phyloP scores from a whole-genome alignment of 768 basidiomycete genomes.

The Strobilomyces confusus region DNA sequence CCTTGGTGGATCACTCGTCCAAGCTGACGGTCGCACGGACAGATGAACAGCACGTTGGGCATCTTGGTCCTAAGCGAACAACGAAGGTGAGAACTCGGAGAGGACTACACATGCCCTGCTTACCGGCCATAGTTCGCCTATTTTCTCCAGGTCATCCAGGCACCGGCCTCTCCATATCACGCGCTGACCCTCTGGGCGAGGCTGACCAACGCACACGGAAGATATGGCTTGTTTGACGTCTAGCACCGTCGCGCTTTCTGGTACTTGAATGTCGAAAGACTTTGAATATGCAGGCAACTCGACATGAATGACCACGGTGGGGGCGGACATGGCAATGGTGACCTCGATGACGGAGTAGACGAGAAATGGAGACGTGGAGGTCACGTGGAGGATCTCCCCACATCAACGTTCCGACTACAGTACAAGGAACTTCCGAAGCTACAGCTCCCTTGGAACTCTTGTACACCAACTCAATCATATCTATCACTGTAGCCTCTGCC shows the following conservation, averaged over 20 bases:
- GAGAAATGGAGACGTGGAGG: constrained; percentile 25
- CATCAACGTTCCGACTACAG: not conserved
- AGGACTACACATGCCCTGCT: constrained; percentile 10
- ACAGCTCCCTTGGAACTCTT: constrained; percentile 59
- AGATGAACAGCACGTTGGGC: constrained; percentile 67
- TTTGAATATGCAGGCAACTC: constrained; percentile 73
- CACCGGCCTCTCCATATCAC: constrained; percentile 73
- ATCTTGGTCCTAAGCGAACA: constrained; percentile 41
- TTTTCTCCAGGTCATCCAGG: constrained; percentile 59
- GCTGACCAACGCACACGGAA: constrained; percentile 56
- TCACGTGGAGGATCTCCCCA: constrained; percentile 22
- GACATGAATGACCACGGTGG: constrained; percentile 46
- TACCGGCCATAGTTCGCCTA: constrained; percentile 71
- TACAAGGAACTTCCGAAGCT: constrained; percentile 35
- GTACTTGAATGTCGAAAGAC: constrained; percentile 57
- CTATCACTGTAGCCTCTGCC: constrained; percentile 70
- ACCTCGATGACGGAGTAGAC: not conserved
- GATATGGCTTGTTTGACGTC: constrained; percentile 69
- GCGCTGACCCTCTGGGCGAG: constrained; percentile 66
- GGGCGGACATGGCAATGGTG: constrained; percentile 23
- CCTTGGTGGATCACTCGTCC: constrained; percentile 54
- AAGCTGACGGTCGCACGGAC: constrained; percentile 77
- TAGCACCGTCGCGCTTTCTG: constrained; percentile 45
- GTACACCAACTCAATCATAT: constrained; percentile 73
- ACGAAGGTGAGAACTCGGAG: constrained; percentile 5